These are phyloP conservation scores for Pseudotsuga menziesii DNA, from an alignment of 75 land plant genomes.

Conservation along the genomic window DNA sequence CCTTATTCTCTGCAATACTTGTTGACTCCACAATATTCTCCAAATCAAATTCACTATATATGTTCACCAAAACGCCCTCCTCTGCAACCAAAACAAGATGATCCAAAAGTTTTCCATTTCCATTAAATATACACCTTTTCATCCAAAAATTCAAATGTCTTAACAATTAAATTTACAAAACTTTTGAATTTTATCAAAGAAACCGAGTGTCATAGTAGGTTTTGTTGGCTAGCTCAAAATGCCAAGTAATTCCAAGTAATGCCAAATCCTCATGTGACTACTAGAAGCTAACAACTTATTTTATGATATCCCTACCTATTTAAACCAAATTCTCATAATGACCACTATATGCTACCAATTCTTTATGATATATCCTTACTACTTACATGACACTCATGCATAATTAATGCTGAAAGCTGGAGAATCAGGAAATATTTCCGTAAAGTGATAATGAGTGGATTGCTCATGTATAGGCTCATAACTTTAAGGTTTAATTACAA, in stretches of 20 bases:
- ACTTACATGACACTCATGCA: neutral
- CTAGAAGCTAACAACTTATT: neutral
- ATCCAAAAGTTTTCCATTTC: slow-evolving; percentile 87
- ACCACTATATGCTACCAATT: neutral
- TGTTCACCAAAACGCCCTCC: slow-evolving; percentile 76
- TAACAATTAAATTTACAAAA: neutral
- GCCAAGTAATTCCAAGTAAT: neutral
- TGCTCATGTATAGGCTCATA: no score
- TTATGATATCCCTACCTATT: neutral
- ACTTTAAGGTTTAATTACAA: no score
- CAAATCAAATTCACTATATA: slow-evolving; percentile 96
- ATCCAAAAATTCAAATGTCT: slow-evolving; percentile 2
- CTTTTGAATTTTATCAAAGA: neutral
- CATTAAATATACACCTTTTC: slow-evolving; percentile 93
- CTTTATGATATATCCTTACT: neutral
- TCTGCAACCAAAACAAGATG: slow-evolving; percentile 87
- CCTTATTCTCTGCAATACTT: slow-evolving; percentile 59
- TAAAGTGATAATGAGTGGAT: no score
- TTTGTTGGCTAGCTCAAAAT: neutral
- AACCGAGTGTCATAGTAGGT: neutral
- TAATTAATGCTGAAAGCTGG: neutral
- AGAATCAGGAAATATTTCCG: neutral
- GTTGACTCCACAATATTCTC: slow-evolving; percentile 78
- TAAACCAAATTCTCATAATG: neutral
- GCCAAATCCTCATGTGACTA: neutral